A percentile compares a stretch with the other conserved stretches of the same genome.
These are phyloP conservation scores for Sugiyamaella pinicola DNA, from an alignment of 1,139 yeast genomes.

Conservation along the genomic window DNA sequence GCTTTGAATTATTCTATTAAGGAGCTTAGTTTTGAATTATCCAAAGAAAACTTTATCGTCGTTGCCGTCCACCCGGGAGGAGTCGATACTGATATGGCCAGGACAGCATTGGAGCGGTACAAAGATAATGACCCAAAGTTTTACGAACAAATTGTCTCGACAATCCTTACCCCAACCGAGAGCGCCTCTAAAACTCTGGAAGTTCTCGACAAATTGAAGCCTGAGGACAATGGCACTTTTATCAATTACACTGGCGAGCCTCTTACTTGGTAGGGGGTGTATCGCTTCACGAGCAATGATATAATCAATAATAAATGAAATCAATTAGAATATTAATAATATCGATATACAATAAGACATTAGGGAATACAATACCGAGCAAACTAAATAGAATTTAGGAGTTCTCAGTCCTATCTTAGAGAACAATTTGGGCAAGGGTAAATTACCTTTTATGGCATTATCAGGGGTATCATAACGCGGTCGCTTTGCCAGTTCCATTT, in stretches of 20 bases:
- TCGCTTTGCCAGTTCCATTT: too few species aligned
- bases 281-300: too few species aligned
- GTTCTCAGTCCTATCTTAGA: too few species aligned
- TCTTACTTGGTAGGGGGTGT: slow-evolving; percentile 16
- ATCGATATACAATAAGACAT: too few species aligned
- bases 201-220: slow-evolving; percentile 17
- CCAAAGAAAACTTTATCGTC: slow-evolving; percentile 35
- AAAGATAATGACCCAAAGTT: slow-evolving; percentile 3
- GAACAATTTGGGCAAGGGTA: too few species aligned
- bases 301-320: background rate
- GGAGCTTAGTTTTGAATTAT: slow-evolving; percentile 35
- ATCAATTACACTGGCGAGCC: slow-evolving; percentile 22
- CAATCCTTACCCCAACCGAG: slow-evolving; percentile 2
- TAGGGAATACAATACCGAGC: too few species aligned
- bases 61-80: slow-evolving; percentile 43
- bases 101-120: slow-evolving; percentile 4
- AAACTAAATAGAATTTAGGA: too few species aligned
- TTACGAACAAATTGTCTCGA: background rate
- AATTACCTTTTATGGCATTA: too few species aligned
- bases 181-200: slow-evolving; percentile 21
- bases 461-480: too few species aligned
- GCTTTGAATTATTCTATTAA: slow-evolving; percentile 40
- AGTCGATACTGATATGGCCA: slow-evolving; percentile 41
- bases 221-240: slow-evolving; percentile 23
- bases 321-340: too few species aligned